Evolutionary conservation across 306 rosid species (phyloP).

Genomic region (Castanopsis chinensis): DNA sequence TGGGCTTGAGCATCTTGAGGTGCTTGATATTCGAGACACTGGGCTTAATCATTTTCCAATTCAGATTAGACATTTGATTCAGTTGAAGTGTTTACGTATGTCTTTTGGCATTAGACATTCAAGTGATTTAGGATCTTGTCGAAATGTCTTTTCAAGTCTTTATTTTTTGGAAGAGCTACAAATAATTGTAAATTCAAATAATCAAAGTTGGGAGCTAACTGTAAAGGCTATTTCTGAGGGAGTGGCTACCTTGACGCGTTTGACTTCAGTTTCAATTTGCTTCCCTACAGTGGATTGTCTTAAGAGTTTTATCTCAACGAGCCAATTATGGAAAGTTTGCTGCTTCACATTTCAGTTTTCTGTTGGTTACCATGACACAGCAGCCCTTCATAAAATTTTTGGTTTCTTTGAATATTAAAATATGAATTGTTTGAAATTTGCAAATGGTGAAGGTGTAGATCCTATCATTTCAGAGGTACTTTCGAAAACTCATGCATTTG

Average conservation of each 20-base stretch:
- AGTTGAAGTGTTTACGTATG: slow-evolving; percentile 19
- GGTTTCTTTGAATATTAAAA: slow-evolving; percentile 21
- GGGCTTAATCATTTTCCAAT: slow-evolving; percentile 4
- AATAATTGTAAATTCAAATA: too few species aligned
- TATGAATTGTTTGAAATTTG: slow-evolving; percentile 20
- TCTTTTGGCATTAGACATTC: too few species aligned
- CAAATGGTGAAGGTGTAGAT: slow-evolving; percentile 1
- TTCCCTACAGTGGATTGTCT: slow-evolving; percentile 26
- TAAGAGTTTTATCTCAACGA: slow-evolving; percentile 1
- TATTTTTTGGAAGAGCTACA: too few species aligned
- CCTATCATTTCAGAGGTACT: slow-evolving; percentile 3
- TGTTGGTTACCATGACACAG: slow-evolving; percentile 25
- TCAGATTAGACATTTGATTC: not conserved
- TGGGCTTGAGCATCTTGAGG: slow-evolving; percentile 21
- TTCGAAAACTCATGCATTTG: slow-evolving; percentile 28
- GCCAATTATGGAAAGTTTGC: slow-evolving; percentile 4
- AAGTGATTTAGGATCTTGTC: too few species aligned
- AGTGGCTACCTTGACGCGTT: slow-evolving; percentile 2
- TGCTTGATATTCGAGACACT: slow-evolving; percentile 30
- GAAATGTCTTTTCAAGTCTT: too few species aligned
- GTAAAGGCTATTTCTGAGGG: not conserved
- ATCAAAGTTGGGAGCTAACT: slow-evolving; percentile 6
- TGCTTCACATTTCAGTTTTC: slow-evolving; percentile 16
- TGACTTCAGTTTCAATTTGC: slow-evolving; percentile 11
- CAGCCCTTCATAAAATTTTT: slow-evolving; percentile 14